These are phyloP conservation scores for Acidiella bohemica DNA, from an alignment of 495 filamentous ascomycete species.

Conservation along the genomic window DNA sequence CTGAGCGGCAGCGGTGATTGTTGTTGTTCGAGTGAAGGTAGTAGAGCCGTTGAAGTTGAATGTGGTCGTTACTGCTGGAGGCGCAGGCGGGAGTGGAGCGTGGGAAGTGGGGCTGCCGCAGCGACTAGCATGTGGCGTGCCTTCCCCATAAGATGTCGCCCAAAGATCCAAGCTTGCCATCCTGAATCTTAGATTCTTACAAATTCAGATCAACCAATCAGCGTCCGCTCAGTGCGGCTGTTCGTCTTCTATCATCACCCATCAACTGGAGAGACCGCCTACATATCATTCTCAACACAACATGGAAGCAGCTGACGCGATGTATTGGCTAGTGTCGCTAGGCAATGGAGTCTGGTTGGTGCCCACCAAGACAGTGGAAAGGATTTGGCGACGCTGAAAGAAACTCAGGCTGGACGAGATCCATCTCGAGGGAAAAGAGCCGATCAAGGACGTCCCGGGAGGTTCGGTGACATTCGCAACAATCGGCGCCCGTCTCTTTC, in stretches of 20 bases:
- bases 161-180: not conserved
- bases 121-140: too few relatives aligned
- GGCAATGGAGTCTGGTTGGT: slow-evolving; percentile 16
- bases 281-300: not conserved
- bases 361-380: too few relatives aligned
- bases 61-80: too few relatives aligned
- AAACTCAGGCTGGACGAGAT: slow-evolving; percentile 17
- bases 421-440: not conserved
- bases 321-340: slow-evolving; percentile 1
- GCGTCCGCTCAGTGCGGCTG: not conserved
- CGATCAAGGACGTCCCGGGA: slow-evolving; percentile 7
- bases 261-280: not conserved
- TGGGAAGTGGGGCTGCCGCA: too few relatives aligned
- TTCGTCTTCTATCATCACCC: not conserved
- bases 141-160: too few relatives aligned
- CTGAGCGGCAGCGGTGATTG: too few relatives aligned
- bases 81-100: too few relatives aligned
- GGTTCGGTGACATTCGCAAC: slow-evolving; percentile 22
- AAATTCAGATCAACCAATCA: not conserved
- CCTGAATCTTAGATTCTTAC: not conserved
- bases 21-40: too few relatives aligned
- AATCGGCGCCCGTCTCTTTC: slow-evolving; percentile 28
- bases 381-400: too few relatives aligned
- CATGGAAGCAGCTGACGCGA: not conserved
- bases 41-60: too few relatives aligned